Evolutionary conservation across 1,284 basidiomycete species (phyloP), one percentile per base, ranked within the genome.

Genomic region (Rhodotorula sp.): DNA sequence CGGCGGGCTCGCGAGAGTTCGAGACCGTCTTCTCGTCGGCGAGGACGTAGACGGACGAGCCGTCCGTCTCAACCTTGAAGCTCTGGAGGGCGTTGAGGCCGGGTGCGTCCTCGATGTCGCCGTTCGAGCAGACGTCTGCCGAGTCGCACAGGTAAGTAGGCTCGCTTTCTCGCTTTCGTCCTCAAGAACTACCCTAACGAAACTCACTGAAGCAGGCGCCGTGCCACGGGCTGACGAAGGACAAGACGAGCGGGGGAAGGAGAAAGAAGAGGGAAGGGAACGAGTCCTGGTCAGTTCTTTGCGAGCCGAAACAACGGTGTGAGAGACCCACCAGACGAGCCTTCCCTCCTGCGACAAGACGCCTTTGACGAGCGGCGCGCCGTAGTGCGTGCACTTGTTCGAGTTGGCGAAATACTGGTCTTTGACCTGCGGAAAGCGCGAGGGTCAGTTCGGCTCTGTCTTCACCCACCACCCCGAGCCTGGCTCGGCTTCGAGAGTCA

Each of bases 361-460:
- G 70, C 92, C 93, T 80, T 93, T 92, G 11, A 82, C 85, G n/a
- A 94, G 84, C 19, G 78, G 89, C 2, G 91, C 90, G 20, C 91
- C 91, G 78, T 91, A 92, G 80, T 94, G 92, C 5, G 92, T 94
- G 82, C 92, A 95, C 81, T 88, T 90, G 22, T 90, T 89, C 72
- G 88, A 89, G 0, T 90, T 94, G 6, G 92, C 92, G 77, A 82
- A 80, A 46, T 77, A 73, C 57, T 75, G 51, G 65, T 76, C 77
- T 64, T 73, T 59, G 65, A 69, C 49, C 69, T 73, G 56, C 47
- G 10, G 47, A 0, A 7, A 32, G 30, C 44, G 39, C 30, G n/a
- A 32, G 27, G 19, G 32, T 48, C 46, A 59, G 36, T 30, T 20
- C 29, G 52, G 55, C 39, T 4, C 39, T 10, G 13, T 44, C 39